phyloP scores from a whole-genome alignment of 1,139 yeast genomes.

The Candida sanyaensis region DNA sequence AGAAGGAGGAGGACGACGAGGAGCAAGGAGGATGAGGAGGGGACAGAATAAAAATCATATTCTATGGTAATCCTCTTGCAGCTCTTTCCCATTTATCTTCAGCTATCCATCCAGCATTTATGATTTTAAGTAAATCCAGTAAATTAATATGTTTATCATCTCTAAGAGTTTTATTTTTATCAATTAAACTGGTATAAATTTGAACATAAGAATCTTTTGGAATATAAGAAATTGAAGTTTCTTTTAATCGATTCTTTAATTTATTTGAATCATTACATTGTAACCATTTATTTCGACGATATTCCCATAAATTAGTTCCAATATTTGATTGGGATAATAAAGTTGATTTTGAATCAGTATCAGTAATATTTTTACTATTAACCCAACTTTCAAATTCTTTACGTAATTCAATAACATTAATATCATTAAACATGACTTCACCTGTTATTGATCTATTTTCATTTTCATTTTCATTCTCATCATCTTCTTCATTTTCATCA shows the following conservation, averaged over 20 bases:
- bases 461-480: slow-evolving; percentile 18
- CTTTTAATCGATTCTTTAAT: slow-evolving; percentile 19
- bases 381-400: slow-evolving; percentile 23
- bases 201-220: slow-evolving; percentile 53
- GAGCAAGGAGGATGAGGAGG: no score
- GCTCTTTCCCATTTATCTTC: slow-evolving; percentile 66
- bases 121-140: slow-evolving; percentile 57
- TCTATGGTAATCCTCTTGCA: slow-evolving; percentile 42
- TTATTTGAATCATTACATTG: slow-evolving; percentile 18
- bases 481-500: no score
- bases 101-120: slow-evolving; percentile 71
- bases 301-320: slow-evolving; percentile 61
- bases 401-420: slow-evolving; percentile 30
- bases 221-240: slow-evolving; percentile 37
- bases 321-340: slow-evolving; percentile 18
- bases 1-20: no score
- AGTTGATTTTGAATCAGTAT: slow-evolving; percentile 15
- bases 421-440: slow-evolving; percentile 22
- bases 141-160: slow-evolving; percentile 55
- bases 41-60: background rate
- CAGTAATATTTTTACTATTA: slow-evolving; percentile 7
- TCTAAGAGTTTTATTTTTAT: slow-evolving; percentile 57
- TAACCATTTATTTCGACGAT: slow-evolving; percentile 61
- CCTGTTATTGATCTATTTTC: slow-evolving; percentile 19
- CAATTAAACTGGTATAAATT: slow-evolving; percentile 58